A percentile compares a stretch with the other conserved stretches of the same genome.
Conservation (phyloP, 306 rosid genomes). For the Carpinus fangiana region DNA sequence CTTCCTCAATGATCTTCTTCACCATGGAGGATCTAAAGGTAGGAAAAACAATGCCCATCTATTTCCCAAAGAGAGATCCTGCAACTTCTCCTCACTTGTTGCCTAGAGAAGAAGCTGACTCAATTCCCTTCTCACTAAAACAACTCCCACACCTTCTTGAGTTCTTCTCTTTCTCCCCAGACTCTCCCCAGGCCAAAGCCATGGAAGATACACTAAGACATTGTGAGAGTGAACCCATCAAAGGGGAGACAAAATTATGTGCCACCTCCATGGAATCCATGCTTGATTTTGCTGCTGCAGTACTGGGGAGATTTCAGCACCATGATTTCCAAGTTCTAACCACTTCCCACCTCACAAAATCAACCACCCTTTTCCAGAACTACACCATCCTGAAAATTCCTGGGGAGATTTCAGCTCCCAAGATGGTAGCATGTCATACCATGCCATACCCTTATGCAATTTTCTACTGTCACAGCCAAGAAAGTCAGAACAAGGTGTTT, state of each 20-base stretch:
- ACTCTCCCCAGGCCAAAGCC: constrained; percentile 72
- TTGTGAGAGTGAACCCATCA: constrained; percentile 62
- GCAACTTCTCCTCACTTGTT: constrained; percentile 52
- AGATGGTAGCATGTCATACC: constrained; percentile 81
- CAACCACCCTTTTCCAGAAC: constrained; percentile 60
- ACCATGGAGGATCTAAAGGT: constrained; percentile 51
- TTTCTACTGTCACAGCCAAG: constrained; percentile 65
- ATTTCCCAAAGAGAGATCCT: constrained; percentile 69
- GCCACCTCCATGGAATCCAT: constrained; percentile 78
- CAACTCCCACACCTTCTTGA: constrained; percentile 51
- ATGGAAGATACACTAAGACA: constrained; percentile 53
- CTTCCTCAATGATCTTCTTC: constrained; percentile 62
- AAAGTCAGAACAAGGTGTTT: constrained; percentile 47
- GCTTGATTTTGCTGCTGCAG: constrained; percentile 47
- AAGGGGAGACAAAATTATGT: constrained; percentile 71
- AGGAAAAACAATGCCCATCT: constrained; percentile 57
- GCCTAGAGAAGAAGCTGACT: constrained; percentile 48
- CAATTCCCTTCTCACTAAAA: constrained; percentile 61
- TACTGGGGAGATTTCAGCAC: constrained; percentile 34
- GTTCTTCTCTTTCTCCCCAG: constrained; percentile 43
- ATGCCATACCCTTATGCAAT: constrained; percentile 81
- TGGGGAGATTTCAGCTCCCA: constrained; percentile 41
- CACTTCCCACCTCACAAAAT: constrained; percentile 51
- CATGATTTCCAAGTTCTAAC: constrained; percentile 27
- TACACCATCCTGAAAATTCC: constrained; percentile 53